Percentiles rank a stretch among this genome's conserved stretches.
These are phyloP conservation scores for Neopestalotiopsis sp. DNA, from an alignment of 2,329 filamentous ascomycete species.

Conservation along the genomic window DNA sequence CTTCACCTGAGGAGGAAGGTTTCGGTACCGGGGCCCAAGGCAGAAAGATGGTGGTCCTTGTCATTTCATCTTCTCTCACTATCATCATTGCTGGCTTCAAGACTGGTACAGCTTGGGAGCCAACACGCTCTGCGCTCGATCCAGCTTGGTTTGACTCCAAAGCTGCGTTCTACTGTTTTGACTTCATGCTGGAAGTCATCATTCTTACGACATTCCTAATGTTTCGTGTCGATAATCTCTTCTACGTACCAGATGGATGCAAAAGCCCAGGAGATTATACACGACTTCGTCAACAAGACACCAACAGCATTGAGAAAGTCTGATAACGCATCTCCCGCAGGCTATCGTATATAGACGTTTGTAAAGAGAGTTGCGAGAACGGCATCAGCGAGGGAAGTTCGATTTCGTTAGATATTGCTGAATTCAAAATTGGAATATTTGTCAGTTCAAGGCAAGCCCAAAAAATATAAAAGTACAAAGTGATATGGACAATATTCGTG, in stretches of 20 bases:
- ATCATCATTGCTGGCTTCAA: constrained; percentile 33
- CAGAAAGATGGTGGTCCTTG: constrained; percentile 35
- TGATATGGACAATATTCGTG: too few relatives aligned
- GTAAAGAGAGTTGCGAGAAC: too few relatives aligned
- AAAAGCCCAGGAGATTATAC: constrained; percentile 7
- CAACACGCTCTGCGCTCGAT: constrained; percentile 26
- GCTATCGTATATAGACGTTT: too few relatives aligned
- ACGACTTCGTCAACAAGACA: background rate
- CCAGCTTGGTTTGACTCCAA: constrained; percentile 38
- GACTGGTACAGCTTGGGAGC: constrained; percentile 31
- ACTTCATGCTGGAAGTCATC: constrained; percentile 38
- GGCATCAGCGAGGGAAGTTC: too few relatives aligned
- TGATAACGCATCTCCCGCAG: background rate
- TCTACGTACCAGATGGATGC: constrained; percentile 27
- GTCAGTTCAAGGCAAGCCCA: too few relatives aligned
- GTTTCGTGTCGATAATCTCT: constrained; percentile 31
- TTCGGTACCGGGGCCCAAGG: constrained; percentile 38
- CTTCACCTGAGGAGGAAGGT: constrained; percentile 28
- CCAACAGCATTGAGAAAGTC: background rate
- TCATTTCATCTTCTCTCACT: constrained; percentile 25
- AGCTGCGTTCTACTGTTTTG: constrained; percentile 40
- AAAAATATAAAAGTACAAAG: too few relatives aligned
- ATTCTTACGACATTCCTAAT: constrained; percentile 28
- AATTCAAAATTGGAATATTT: too few relatives aligned
- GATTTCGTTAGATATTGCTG: too few relatives aligned